These are phyloP conservation scores for Pseudogymnoascus sp. DNA, from an alignment of 2,329 filamentous ascomycete genomes.

Conservation along the genomic window DNA sequence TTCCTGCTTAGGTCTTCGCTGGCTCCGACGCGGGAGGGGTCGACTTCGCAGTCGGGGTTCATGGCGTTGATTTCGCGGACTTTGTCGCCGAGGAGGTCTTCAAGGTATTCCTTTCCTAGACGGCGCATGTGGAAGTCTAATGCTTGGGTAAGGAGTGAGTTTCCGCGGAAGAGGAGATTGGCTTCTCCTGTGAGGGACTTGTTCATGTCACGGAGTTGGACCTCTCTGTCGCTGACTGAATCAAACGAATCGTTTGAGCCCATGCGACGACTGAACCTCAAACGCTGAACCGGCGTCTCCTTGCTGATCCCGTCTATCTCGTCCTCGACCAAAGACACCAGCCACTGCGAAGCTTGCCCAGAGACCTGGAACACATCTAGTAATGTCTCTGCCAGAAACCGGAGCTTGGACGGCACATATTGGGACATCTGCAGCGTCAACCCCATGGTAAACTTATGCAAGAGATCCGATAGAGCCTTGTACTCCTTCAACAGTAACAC, in stretches of 20 bases:
- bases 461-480: constrained; percentile 66
- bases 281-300: constrained; percentile 65
- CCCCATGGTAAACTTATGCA: constrained; percentile 77
- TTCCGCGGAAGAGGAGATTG: constrained; percentile 90
- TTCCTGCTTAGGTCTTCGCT: constrained; percentile 70
- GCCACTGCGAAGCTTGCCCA: constrained; percentile 75
- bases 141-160: constrained; percentile 86
- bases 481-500: constrained; percentile 85
- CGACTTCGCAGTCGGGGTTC: constrained; percentile 90
- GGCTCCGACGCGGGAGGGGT: constrained; percentile 67
- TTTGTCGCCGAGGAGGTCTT: constrained; percentile 78
- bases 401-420: constrained; percentile 67
- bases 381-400: constrained; percentile 73
- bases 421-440: constrained; percentile 79
- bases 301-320: constrained; percentile 91
- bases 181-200: constrained; percentile 78
- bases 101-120: constrained; percentile 84
- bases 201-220: constrained; percentile 67
- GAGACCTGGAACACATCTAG: constrained; percentile 95
- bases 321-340: constrained; percentile 87
- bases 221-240: constrained; percentile 56
- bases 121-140: constrained; percentile 94
- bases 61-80: constrained; percentile 82
- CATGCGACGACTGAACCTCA: constrained; percentile 62
- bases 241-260: constrained; percentile 63